Base-by-base conservation (phyloP, 2,329 filamentous ascomycete species). In the Penicillium sclerotigenum region DNA sequence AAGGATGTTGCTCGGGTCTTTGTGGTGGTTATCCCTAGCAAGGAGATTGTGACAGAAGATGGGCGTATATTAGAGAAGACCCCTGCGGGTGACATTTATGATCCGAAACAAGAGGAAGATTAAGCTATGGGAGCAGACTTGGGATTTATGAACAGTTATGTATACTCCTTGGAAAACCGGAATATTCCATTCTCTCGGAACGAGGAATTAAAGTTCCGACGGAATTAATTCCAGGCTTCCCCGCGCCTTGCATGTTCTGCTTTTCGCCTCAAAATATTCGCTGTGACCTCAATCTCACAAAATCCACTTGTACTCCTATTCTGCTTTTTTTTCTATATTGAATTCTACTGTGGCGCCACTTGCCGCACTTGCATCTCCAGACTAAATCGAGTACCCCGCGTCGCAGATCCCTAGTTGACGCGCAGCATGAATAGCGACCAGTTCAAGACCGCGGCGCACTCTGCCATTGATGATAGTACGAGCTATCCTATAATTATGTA, bases 381-480 rank as follows among this genome's bases (percentile, higher is more conserved):
- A 33, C 14, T 14, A 22, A 50, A 31, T 9, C 4, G 5, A 10
- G 13, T 51, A 28, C 34, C 50, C 50, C 42, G 41, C 50, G 8
- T 37, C 33, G 50, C 42, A 47, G 33, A 54, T 43, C 42, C 14
- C 36, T 31, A 24, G 16, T 40, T 42, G 34, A 24, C 47, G 37
- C 22, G 38, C 37, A 58, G 47, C 18, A 96, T 96, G 92, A 86
- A 96, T 69, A 85, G 87, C 28, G 79, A 87, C 54, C 84, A 93
- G 67, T 97, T 96, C 74, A 83, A 86, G 61, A 78, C 84, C 58
- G 90, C 90, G 60, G 91, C 90, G 42, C 84, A 90, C 61, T 83
- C 86, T 55, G 87, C 88, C 58, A 85, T 96, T 69, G 89, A 95
- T 63, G 89, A 96, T 57, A 95, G 90, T 91, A 76, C 70, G 85